Base-by-base conservation (phyloP, 176 grass and related monocot species). In the Bolboschoenus planiculmis region DNA sequence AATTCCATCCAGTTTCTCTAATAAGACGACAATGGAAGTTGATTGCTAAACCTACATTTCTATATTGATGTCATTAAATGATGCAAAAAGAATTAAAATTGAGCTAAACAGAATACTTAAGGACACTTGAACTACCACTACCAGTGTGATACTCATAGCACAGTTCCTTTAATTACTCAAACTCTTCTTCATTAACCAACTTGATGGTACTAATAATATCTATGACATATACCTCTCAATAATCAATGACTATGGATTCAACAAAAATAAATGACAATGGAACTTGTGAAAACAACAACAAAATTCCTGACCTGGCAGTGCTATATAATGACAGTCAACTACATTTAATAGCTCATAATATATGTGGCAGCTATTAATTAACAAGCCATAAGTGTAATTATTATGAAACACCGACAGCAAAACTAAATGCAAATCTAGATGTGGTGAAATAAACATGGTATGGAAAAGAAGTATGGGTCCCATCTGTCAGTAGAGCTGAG, bases 111-210 rank as follows among this genome's bases (percentile, higher is more conserved):
- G 0, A 33, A 44, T 18, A 33, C 26, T 76, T 26, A 63, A 63
- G 5, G 46, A 74, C 44, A 76, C 72, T 51, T 77, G 14, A 77
- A 77, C 44, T 77, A 53, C 43, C 72, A 77, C 44, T 77, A 53
- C 43, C 72, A 1, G 14, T 30, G 14, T 30, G 44, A 76, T 50
- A 75, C 14, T 47, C 23, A 4, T 27, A 48, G 14, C 11, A 50
- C 18, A 51, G 24, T 33, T 50, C 44, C 31, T 48, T 40, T 50
- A 48, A 48, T 48, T 48, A 48, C 18, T 10, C 26, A 26, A 51
- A 9, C 5, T 53, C 13, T 31, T 77, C 72, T 26, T 46, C 21
- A 72, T n/a, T n/a, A 33, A 31, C 60, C 13, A 35, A 31, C 61
- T 70, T 43, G 65, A 70, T 70, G 7, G 16, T 42, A 43, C 65